phyloP scores from a whole-genome alignment of 805 yeast species.

The Lipomyces orientalis region DNA sequence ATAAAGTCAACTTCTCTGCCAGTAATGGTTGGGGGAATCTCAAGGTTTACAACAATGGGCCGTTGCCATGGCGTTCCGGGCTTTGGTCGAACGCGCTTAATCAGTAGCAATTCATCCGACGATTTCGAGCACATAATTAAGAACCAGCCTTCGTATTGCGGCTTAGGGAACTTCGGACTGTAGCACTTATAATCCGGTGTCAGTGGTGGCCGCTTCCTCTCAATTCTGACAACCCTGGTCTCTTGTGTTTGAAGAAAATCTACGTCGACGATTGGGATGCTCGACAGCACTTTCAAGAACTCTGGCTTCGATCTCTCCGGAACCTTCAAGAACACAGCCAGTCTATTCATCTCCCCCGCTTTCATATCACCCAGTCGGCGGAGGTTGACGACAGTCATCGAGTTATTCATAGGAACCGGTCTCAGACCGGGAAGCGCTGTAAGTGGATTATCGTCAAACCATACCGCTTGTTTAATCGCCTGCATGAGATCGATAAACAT shows the following conservation, averaged over 20 bases:
- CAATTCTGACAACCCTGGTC: slow-evolving; percentile 53
- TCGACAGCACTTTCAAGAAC: slow-evolving; percentile 49
- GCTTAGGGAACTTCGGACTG: slow-evolving; percentile 83
- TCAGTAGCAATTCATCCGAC: slow-evolving; percentile 60
- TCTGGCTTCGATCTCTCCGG: slow-evolving; percentile 19
- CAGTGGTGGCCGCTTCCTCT: slow-evolving; percentile 54
- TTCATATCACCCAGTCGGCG: slow-evolving; percentile 18
- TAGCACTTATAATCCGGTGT: slow-evolving; percentile 68
- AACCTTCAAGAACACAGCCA: slow-evolving; percentile 24
- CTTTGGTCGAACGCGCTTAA: slow-evolving; percentile 77
- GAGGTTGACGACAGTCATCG: slow-evolving; percentile 12
- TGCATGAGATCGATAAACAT: slow-evolving; percentile 74
- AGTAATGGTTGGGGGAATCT: slow-evolving; percentile 23
- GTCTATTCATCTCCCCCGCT: slow-evolving; percentile 19
- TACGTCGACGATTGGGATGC: slow-evolving; percentile 64
- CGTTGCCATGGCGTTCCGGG: slow-evolving; percentile 39
- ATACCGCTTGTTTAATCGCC: slow-evolving; percentile 83
- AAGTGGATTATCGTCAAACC: slow-evolving; percentile 82
- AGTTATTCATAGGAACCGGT: slow-evolving; percentile 21
- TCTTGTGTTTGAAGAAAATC: slow-evolving; percentile 39
- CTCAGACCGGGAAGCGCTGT: slow-evolving; percentile 57
- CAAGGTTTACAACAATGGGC: slow-evolving; percentile 24
- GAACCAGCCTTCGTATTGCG: slow-evolving; percentile 95
- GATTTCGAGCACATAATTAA: slow-evolving; percentile 61
- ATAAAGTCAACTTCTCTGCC: slow-evolving; percentile 19